Conservation (phyloP, 192 early-diverging fungal species). For the Cetraspora pellucida region DNA sequence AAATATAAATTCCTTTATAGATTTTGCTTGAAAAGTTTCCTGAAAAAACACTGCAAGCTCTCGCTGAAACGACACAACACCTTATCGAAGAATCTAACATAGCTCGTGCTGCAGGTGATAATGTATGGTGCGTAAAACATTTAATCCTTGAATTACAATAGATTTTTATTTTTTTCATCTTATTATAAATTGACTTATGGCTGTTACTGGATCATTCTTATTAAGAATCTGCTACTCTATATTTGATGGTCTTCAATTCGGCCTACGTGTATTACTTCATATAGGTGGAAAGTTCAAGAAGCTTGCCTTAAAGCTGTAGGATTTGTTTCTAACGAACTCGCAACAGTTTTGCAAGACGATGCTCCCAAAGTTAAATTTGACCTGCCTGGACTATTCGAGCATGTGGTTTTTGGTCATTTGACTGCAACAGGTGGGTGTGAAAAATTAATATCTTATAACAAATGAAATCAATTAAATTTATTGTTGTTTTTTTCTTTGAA, state of each 20-base stretch:
- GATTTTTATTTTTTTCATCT: too few species aligned
- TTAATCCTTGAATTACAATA: too few species aligned
- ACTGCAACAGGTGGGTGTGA: conserved; percentile 50
- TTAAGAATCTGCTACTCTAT: too few species aligned
- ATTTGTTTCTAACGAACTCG: conserved; percentile 58
- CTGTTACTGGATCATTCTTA: too few species aligned
- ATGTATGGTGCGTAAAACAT: conserved; percentile 50
- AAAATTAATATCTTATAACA: background rate
- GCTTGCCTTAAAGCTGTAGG: conserved; percentile 81
- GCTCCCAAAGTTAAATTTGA: conserved; percentile 58
- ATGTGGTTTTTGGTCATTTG: conserved; percentile 77
- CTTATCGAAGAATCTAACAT: conserved; percentile 57
- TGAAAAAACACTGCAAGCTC: conserved; percentile 52
- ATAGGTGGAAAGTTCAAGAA: conserved; percentile 85
- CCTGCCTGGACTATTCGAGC: conserved; percentile 76
- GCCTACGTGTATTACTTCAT: background rate
- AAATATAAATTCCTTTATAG: conserved; percentile 33
- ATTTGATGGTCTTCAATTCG: background rate
- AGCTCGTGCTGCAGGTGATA: conserved; percentile 51
- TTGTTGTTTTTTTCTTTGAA: conserved; percentile 33
- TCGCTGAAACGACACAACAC: conserved; percentile 54
- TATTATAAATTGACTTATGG: too few species aligned
- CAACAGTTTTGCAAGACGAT: conserved; percentile 54
- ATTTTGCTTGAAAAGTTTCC: conserved; percentile 60
- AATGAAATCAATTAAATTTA: background rate